Base-by-base conservation (phyloP, 129 eudicot genomes). In the Oenanthe sinensis region DNA sequence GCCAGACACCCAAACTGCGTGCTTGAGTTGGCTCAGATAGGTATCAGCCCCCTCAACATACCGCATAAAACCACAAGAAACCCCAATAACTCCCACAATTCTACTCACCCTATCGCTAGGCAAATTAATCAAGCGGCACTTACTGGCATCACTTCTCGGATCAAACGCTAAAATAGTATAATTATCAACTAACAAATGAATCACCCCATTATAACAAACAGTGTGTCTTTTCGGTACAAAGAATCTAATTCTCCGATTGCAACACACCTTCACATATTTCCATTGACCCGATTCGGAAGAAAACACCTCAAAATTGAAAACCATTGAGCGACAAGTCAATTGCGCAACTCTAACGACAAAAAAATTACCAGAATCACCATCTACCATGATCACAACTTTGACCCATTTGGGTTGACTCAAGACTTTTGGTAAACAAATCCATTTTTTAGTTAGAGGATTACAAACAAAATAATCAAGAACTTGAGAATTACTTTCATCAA, bases 51-150 rank as follows among this genome's bases (percentile, higher is more conserved):
- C 45, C 78, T 75, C 78, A 30, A 75, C 37, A 75, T 75, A 50
- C 36, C 47, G 67, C 46, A 75, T 10, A 3, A 48, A 75, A 19
- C 67, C 68, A 75, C 78, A 75, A 75, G 78, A 75, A 75, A 75
- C 45, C 78, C 67, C 78, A 6, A 75, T n/a, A 30, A 49, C 30
- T 75, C 78, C 78, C 4, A 75, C 26, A 50, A 75, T 8, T 28
- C 68, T 50, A 33, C 78, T 75, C 16, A 10, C 46, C 30, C 68
- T 75, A 14, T 50, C 68, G 8, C 68, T 49, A 33, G 78, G 78
- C 78, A 75, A 49, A 36, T 75, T 46, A 50, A 75, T 75, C 67
- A 75, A 52, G 47, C 68, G 10, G n/a, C 67, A 75, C 20, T 75
- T 62, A 30, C 37, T 49, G 26, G 16, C 37, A 75, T 52, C 42